Evolutionary conservation across 257 asterid genomes (phyloP), one percentile per base, ranked within the genome.

Genomic region (Orobanche coerulescens): DNA sequence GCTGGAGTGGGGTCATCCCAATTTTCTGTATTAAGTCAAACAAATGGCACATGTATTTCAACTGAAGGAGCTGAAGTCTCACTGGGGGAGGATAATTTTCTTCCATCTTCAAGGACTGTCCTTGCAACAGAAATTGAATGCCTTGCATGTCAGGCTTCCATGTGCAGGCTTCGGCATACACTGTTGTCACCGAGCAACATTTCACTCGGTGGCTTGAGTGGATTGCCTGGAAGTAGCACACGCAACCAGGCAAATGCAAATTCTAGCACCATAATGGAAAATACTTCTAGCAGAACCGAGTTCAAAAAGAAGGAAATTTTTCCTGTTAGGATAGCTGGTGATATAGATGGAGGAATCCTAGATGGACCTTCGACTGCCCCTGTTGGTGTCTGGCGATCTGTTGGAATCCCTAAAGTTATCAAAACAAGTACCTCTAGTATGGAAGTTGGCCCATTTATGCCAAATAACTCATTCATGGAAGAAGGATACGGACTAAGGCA

Each of bases 311-410:
- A 86, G 69, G 99, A 93, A 75, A 71, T 63, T 16, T 79, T 89
- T 65, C 97, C 97, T 10, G 84, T 75, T 39, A 71, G 99, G 80
- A 75, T 93, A 70, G 97, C 95, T 79, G 99, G 99, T 72, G 99
- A 93, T 75, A 73, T 79, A 48, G 99, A 87, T 75, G 88, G 86
- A 51, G 95, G 88, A 70, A 58, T 82, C 51, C 79, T 83, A 36
- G 96, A 93, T 75, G 96, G 91, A 62, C 75, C 91, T 61, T 70
- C 76, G 64, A 78, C 69, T 79, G 85, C 99, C 33, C 95, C 96
- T 62, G 88, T 93, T 73, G 99, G 99, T 68, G 99, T 93, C 70
- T 93, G 97, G 97, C 94, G 97, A 40, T 65, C 96, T 71, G 97
- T 87, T 64, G 93, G 87, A 54, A 74, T 77, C 49, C 78, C 96